Base-by-base conservation (phyloP, 305 asterid genomes). In the Plantago lanceolata region DNA sequence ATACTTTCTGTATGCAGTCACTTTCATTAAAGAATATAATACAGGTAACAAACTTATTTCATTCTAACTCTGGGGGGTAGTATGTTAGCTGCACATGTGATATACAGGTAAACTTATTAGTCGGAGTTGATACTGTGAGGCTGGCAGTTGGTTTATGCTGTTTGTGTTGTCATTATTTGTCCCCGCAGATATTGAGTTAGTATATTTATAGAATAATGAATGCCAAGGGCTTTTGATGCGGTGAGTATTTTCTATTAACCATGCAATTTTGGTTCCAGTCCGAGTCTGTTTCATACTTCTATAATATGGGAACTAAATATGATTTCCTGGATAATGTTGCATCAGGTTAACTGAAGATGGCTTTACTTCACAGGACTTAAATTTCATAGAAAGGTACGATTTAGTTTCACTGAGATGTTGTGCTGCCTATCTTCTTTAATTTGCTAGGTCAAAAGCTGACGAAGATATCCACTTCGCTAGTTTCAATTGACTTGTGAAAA, bases 91-190 rank as follows among this genome's bases (percentile, higher is more conserved):
- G 43, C 43, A 35, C 43, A 35, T 33, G 13, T 53, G n/a, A n/a
- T n/a, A n/a, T n/a, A n/a, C n/a, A n/a, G n/a, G n/a, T n/a, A n/a
- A n/a, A n/a, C n/a, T n/a, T n/a, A n/a, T n/a, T n/a, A n/a, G n/a
- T n/a, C n/a, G n/a, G n/a, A n/a, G 59, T 53, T 53, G 59, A 6
- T n/a, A n/a, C n/a, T 20, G n/a, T 20, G 57, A 52, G 28, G 57
- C 18, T 52, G 14, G 57, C 33, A 2, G 26, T 54, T 54, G 16
- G 9, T 31, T 54, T 14, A 12, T 3, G 11, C 43, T 24, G 40
- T 54, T 54, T 14, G 59, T 54, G 5, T 54, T 24, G 16, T 24
- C 29, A 11, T 52, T 53, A 53, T 26, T 24, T 8, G 1, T 24
- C 24, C 15, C 12, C 40, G 43, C 13, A 24, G 6, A 14, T 35